These are phyloP conservation scores for Phytomonas sp. DNA, from an alignment of 208 protist genomes.

Conservation along the genomic window DNA sequence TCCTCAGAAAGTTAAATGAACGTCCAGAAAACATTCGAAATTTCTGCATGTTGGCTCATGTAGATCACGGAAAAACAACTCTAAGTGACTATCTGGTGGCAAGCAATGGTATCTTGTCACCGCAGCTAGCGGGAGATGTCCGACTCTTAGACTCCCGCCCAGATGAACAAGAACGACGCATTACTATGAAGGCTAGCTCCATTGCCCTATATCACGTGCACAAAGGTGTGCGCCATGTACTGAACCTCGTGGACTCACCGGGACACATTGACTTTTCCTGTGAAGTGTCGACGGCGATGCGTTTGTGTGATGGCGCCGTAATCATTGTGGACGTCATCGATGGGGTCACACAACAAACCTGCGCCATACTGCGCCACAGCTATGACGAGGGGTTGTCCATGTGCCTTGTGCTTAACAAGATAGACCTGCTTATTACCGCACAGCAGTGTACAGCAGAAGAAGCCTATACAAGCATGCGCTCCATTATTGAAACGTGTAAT, in stretches of 20 bases:
- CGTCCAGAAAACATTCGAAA: constrained; percentile 87
- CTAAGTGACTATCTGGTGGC: constrained; percentile 96
- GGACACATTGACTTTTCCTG: constrained; percentile 99
- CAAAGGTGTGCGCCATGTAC: constrained; percentile 57
- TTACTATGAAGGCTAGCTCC: constrained; percentile 99
- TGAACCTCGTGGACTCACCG: constrained; percentile 99
- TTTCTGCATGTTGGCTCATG: constrained; percentile 97
- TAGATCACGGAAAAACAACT: constrained; percentile 99
- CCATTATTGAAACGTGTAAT: constrained; percentile 93
- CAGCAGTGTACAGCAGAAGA: constrained; percentile 88
- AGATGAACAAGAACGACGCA: constrained; percentile 97
- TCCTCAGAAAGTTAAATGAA: constrained; percentile 49
- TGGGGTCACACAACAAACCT: constrained; percentile 94
- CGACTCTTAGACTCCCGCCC: constrained; percentile 95
- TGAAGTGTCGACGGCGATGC: constrained; percentile 96
- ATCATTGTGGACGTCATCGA: constrained; percentile 98
- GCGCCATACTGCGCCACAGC: constrained; percentile 93
- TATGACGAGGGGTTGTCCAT: constrained; percentile 93
- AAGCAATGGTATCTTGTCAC: constrained; percentile 96
- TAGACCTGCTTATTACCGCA: constrained; percentile 95
- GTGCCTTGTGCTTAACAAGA: constrained; percentile 98
- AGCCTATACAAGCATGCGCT: constrained; percentile 89
- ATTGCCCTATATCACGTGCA: constrained; percentile 91
- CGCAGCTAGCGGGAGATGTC: constrained; percentile 94
- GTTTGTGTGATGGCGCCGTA: constrained; percentile 96